Percentiles rank a stretch among this genome's conserved stretches.
These are phyloP conservation scores for Acrocalymma vagum DNA, from an alignment of 2,329 filamentous ascomycete species.

Conservation along the genomic window DNA sequence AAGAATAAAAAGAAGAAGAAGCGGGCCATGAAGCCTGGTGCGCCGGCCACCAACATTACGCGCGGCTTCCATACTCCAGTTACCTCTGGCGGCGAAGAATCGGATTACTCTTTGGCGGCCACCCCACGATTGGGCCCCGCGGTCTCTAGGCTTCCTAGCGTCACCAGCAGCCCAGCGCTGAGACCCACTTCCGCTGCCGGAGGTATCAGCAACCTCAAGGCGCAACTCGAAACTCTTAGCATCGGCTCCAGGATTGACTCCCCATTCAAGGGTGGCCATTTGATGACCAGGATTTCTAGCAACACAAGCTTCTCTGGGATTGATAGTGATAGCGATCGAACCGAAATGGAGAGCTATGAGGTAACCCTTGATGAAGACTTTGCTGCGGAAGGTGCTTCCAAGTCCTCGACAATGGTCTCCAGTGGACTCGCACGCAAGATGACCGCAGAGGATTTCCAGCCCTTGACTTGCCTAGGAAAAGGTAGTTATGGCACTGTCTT, in stretches of 20 bases:
- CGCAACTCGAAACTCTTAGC: slow-evolving; percentile 81
- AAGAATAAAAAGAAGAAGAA: slow-evolving; percentile 51
- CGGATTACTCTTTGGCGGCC: slow-evolving; percentile 54
- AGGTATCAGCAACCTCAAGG: slow-evolving; percentile 83
- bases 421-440: slow-evolving; percentile 78
- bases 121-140: slow-evolving; percentile 53
- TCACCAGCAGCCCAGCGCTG: slow-evolving; percentile 62
- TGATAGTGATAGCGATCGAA: slow-evolving; percentile 71
- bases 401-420: slow-evolving; percentile 41
- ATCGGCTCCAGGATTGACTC: slow-evolving; percentile 67
- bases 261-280: slow-evolving; percentile 55
- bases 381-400: slow-evolving; percentile 64
- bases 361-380: slow-evolving; percentile 87
- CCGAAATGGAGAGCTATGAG: slow-evolving; percentile 84
- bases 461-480: slow-evolving; percentile 91
- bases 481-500: slow-evolving; percentile 95
- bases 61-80: slow-evolving; percentile 61
- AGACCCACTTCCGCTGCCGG: slow-evolving; percentile 62
- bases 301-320: slow-evolving; percentile 65
- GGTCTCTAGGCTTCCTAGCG: slow-evolving; percentile 55
- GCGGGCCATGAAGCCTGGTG: slow-evolving; percentile 36
- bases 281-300: slow-evolving; percentile 56
- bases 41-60: slow-evolving; percentile 46
- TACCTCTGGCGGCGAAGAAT: slow-evolving; percentile 64
- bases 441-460: slow-evolving; percentile 88